Evolutionary conservation across 306 rosid species (phyloP).

Genomic region (Prunus salicina): DNA sequence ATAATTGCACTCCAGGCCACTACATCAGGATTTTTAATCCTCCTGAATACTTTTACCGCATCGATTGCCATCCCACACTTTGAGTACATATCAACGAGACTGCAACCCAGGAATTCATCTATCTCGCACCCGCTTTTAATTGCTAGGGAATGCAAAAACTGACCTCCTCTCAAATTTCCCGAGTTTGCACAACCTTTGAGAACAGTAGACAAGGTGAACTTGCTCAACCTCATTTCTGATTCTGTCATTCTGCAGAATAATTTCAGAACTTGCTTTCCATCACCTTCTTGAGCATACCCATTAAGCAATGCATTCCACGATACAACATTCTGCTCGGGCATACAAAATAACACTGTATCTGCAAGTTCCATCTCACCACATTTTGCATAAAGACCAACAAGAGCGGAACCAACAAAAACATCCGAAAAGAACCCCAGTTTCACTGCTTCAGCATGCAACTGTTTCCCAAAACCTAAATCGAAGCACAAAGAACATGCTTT

Average conservation of each 20-base stretch:
- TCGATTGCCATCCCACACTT: conserved; percentile 32
- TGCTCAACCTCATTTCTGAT: conserved; percentile 27
- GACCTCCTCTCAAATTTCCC: conserved; percentile 29
- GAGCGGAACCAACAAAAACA: conserved; percentile 36
- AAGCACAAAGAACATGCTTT: conserved; percentile 35
- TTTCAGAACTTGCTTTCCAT: conserved; percentile 22
- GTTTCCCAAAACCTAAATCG: conserved; percentile 35
- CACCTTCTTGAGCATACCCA: conserved; percentile 38
- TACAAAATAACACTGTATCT: conserved; percentile 23
- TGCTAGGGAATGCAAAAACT: conserved; percentile 28
- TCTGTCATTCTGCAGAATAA: conserved; percentile 30
- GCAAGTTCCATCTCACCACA: conserved; percentile 40
- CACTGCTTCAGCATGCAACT: conserved; percentile 39
- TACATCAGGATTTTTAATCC: conserved; percentile 33
- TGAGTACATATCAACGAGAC: conserved; percentile 38
- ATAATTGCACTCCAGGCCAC: conserved; percentile 43
- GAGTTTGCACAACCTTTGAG: conserved; percentile 37
- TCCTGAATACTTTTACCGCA: conserved; percentile 33
- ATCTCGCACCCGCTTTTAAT: conserved; percentile 27
- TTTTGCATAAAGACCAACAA: conserved; percentile 39
- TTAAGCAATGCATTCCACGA: conserved; percentile 44
- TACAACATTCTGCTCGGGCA: conserved; percentile 42
- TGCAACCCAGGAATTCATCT: conserved; percentile 35
- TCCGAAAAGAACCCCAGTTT: conserved; percentile 28
- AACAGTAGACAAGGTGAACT: conserved; percentile 32